Percentiles rank a stretch among this genome's conserved stretches.
Conservation (phyloP, 1,284 basidiomycete species). For the Sporisorium reilianum region DNA sequence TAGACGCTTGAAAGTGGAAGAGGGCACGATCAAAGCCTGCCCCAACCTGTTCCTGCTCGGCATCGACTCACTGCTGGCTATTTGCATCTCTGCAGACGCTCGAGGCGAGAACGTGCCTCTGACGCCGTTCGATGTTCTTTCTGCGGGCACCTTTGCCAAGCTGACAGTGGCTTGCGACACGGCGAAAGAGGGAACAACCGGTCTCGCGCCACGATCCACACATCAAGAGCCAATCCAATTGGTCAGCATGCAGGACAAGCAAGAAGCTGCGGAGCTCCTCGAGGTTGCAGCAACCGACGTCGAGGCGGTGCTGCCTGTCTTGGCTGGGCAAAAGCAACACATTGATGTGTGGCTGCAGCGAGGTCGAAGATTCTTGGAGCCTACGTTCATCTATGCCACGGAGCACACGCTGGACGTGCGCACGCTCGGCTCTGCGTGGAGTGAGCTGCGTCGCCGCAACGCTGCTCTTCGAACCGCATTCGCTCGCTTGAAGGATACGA, state of each 20-base stretch:
- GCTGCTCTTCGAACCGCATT: slow-evolving; percentile 21
- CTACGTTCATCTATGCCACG: slow-evolving; percentile 14
- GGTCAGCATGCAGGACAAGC: not conserved
- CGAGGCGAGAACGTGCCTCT: slow-evolving; percentile 11
- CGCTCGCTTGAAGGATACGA: slow-evolving; percentile 7
- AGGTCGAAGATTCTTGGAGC: slow-evolving; percentile 24
- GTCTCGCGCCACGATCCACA: not conserved
- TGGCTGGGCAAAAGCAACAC: slow-evolving; percentile 23
- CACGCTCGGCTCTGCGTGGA: slow-evolving; percentile 11
- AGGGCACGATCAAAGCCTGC: slow-evolving; percentile 3
- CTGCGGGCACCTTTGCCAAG: slow-evolving; percentile 3
- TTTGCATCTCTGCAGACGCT: slow-evolving; percentile 21
- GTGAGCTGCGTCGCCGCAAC: slow-evolving; percentile 16
- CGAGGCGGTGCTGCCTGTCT: slow-evolving; percentile 11
- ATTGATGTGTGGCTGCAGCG: slow-evolving; percentile 19
- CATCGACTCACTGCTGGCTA: slow-evolving; percentile 21
- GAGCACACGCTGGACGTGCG: not conserved
- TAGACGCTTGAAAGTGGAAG: slow-evolving; percentile 12
- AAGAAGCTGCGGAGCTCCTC: slow-evolving; percentile 2
- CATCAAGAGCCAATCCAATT: not conserved
- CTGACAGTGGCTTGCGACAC: slow-evolving; percentile 4
- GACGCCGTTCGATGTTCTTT: slow-evolving; percentile 17
- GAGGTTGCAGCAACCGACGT: not conserved
- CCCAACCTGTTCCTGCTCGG: slow-evolving; percentile 22
- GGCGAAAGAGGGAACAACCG: not conserved